These are phyloP conservation scores for Fagopyrum esculentum DNA, from an alignment of 148 eudicot species.

Conservation along the genomic window DNA sequence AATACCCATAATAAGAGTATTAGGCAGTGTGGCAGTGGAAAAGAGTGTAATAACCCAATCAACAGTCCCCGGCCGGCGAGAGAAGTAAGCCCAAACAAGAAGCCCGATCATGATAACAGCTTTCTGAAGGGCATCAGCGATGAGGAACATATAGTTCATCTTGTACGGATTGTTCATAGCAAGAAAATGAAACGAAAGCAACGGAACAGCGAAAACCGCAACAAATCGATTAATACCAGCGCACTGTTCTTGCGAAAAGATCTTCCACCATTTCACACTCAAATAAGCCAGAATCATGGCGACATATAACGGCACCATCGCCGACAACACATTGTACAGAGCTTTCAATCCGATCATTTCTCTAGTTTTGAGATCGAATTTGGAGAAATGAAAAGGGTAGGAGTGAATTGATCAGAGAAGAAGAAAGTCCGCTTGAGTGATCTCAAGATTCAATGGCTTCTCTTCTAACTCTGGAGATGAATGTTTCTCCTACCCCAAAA, in stretches of 20 bases:
- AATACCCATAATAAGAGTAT: constrained; percentile 44
- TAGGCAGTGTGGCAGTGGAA: constrained; percentile 43
- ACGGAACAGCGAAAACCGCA: constrained; percentile 43
- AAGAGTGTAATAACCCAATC: constrained; percentile 45
- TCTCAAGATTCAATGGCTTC: not conserved
- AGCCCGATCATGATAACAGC: constrained; percentile 20
- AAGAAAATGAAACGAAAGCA: constrained; percentile 42
- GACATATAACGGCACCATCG: constrained; percentile 40
- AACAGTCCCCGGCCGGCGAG: not conserved
- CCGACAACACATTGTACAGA: constrained; percentile 30
- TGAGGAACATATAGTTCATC: constrained; percentile 32
- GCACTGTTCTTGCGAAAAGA: constrained; percentile 43
- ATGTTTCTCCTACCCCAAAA: no score
- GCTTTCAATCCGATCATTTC: constrained; percentile 29
- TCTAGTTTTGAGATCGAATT: not conserved
- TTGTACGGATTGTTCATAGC: constrained; percentile 40
- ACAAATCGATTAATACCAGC: constrained; percentile 56
- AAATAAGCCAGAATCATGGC: constrained; percentile 42
- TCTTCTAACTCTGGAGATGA: no score
- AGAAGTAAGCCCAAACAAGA: constrained; percentile 20
- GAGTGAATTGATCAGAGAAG: not conserved
- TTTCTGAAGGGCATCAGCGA: constrained; percentile 44
- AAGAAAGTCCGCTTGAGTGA: not conserved
- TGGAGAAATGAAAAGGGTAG: not conserved
- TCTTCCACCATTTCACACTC: constrained; percentile 36